phyloP scores from a whole-genome alignment of 2,329 filamentous ascomycete genomes.

The Phyllosticta paracitricarpa region DNA sequence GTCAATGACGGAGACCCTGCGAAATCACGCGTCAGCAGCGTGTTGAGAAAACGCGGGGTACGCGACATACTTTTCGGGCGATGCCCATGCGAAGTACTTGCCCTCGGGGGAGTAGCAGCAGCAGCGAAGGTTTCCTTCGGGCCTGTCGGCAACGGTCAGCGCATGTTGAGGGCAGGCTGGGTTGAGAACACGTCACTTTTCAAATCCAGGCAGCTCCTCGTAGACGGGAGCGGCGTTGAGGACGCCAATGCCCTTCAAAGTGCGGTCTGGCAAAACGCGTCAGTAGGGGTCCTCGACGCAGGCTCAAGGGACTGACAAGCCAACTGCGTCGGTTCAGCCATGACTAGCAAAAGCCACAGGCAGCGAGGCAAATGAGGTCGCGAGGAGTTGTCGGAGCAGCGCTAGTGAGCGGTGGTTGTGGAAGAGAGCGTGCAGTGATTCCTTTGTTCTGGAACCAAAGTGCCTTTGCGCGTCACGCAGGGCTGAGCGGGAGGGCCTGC shows the following conservation, averaged over 20 bases:
- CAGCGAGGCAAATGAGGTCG: slow-evolving; percentile 12
- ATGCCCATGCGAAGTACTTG: slow-evolving; percentile 92
- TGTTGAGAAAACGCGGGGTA: not conserved
- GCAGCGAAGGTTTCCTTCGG: slow-evolving; percentile 89
- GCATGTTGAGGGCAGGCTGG: not conserved
- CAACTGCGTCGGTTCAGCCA: slow-evolving; percentile 90
- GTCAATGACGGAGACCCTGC: slow-evolving; percentile 72
- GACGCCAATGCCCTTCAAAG: slow-evolving; percentile 90
- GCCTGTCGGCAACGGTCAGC: slow-evolving; percentile 39
- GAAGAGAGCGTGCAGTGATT: slow-evolving; percentile 5
- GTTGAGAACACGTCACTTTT: slow-evolving; percentile 33
- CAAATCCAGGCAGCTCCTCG: slow-evolving; percentile 71
- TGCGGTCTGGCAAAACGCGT: slow-evolving; percentile 53
- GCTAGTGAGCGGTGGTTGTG: not conserved
- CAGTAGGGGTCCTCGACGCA: not conserved
- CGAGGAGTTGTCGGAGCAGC: slow-evolving; percentile 16
- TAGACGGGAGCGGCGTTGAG: slow-evolving; percentile 88
- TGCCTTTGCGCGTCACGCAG: slow-evolving; percentile 3
- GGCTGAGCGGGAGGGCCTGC: slow-evolving; percentile 2
- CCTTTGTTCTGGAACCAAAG: slow-evolving; percentile 8
- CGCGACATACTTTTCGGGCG: slow-evolving; percentile 55
- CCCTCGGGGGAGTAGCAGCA: slow-evolving; percentile 93
- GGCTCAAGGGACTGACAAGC: slow-evolving; percentile 49
- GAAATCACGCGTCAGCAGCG: not conserved
- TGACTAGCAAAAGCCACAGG: slow-evolving; percentile 87